These are phyloP conservation scores for Laetiporus sulphureus DNA, from an alignment of 1,284 basidiomycete species.

Conservation along the genomic window DNA sequence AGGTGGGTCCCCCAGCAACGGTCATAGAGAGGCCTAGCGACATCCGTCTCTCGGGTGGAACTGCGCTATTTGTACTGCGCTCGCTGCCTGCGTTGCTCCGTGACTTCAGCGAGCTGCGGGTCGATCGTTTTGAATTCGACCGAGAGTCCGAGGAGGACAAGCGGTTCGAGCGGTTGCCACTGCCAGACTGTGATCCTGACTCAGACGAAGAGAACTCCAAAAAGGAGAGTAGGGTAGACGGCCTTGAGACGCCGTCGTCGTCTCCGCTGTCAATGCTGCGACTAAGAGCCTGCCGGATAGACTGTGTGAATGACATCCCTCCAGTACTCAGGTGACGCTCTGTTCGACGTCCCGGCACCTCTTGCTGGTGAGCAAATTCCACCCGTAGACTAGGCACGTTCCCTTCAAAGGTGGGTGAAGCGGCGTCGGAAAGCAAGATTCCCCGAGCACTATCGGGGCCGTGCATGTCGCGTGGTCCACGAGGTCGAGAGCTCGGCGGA, in stretches of 20 bases:
- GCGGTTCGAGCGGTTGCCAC: neutral
- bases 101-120: conserved; percentile 18
- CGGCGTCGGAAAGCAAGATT: conserved; percentile 17
- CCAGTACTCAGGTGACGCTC: conserved; percentile 20
- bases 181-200: conserved; percentile 18
- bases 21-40: conserved; percentile 26
- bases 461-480: conserved; percentile 25
- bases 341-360: conserved; percentile 15
- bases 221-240: conserved; percentile 40
- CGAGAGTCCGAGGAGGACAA: conserved; percentile 14
- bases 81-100: conserved; percentile 15
- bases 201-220: conserved; percentile 51
- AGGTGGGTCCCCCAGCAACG: conserved; percentile 19
- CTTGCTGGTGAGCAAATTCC: conserved; percentile 21
- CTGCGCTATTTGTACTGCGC: conserved; percentile 9
- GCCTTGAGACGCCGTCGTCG: conserved; percentile 5
- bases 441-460: conserved; percentile 21
- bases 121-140: conserved; percentile 20
- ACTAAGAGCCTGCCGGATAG: conserved; percentile 18
- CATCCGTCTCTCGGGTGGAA: conserved; percentile 18
- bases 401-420: conserved; percentile 9
- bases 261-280: neutral
- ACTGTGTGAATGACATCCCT: conserved; percentile 23
- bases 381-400: conserved; percentile 21
- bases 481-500: conserved; percentile 20